Evolutionary conservation across 768 basidiomycete species (phyloP).

Genomic region (Filobasidium wieringae): DNA sequence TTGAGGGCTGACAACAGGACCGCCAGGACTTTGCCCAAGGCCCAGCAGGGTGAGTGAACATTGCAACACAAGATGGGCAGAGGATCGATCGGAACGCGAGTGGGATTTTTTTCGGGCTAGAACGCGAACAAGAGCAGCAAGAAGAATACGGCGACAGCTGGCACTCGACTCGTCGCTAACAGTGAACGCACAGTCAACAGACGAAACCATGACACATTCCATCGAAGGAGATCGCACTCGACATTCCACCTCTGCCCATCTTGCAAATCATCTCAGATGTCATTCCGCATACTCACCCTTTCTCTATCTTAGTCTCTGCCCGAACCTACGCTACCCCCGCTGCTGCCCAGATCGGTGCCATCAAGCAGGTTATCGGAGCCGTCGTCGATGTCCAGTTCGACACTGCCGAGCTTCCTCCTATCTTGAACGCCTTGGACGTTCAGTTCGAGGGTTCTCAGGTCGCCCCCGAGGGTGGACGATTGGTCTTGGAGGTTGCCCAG

Average conservation of each 20-base stretch:
- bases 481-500: conserved; percentile 97
- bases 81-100: too few relatives aligned
- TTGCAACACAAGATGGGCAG: too few relatives aligned
- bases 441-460: conserved; percentile 43
- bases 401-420: conserved; percentile 83
- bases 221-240: background rate
- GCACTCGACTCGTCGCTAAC: too few relatives aligned
- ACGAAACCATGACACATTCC: too few relatives aligned
- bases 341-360: conserved; percentile 57
- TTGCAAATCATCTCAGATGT: conserved; percentile 13
- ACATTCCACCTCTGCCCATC: background rate
- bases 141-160: background rate
- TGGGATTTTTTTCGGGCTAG: too few relatives aligned
- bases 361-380: conserved; percentile 99
- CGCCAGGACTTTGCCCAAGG: conserved; percentile 13
- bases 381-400: conserved; percentile 99
- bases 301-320: conserved; percentile 24
- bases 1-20: conserved; percentile 16
- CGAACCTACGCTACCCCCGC: conserved; percentile 89
- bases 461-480: conserved; percentile 81
- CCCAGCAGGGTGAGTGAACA: conserved; percentile 17
- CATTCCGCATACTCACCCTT: too few relatives aligned
- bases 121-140: background rate
- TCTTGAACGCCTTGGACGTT: conserved; percentile 97
- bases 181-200: too few relatives aligned